Evolutionary conservation across 2,329 filamentous ascomycete species (phyloP).

Genomic region (Triangularia verruculosa): DNA sequence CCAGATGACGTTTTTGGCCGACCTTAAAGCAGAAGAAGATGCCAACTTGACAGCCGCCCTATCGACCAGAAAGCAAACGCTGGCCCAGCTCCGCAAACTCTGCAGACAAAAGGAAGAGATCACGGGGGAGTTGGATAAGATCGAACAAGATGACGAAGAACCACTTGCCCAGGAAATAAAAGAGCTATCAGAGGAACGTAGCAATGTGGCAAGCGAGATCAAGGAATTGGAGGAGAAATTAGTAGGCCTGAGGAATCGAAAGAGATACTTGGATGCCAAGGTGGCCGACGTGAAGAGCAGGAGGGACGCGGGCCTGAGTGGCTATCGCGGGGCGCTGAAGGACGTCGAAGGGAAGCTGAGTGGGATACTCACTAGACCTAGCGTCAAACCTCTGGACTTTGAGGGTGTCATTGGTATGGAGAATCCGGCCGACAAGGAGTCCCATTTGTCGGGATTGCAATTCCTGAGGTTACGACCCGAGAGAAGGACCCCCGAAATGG

Average conservation of each 20-base stretch:
- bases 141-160: conserved; percentile 55
- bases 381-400: conserved; percentile 51
- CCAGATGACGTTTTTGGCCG: conserved; percentile 61
- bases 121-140: conserved; percentile 48
- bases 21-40: conserved; percentile 68
- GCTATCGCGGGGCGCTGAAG: conserved; percentile 64
- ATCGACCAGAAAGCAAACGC: conserved; percentile 52
- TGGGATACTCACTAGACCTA: conserved; percentile 57
- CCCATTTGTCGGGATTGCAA: conserved; percentile 41
- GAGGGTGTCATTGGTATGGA: conserved; percentile 37
- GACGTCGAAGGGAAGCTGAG: conserved; percentile 63
- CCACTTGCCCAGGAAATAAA: conserved; percentile 60
- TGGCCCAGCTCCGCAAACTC: conserved; percentile 56
- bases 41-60: conserved; percentile 56
- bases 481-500: conserved; percentile 67
- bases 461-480: conserved; percentile 62
- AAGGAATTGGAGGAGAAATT: conserved; percentile 62
- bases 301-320: conserved; percentile 68
- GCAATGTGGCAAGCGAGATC: conserved; percentile 60
- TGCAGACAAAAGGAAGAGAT: conserved; percentile 50
- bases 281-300: conserved; percentile 63
- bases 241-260: conserved; percentile 56
- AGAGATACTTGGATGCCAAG: conserved; percentile 56
- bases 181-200: conserved; percentile 55
- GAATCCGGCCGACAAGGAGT: conserved; percentile 11